Conservation (phyloP, 2,329 filamentous ascomycete genomes). For the Dactylellina parvicollis region DNA sequence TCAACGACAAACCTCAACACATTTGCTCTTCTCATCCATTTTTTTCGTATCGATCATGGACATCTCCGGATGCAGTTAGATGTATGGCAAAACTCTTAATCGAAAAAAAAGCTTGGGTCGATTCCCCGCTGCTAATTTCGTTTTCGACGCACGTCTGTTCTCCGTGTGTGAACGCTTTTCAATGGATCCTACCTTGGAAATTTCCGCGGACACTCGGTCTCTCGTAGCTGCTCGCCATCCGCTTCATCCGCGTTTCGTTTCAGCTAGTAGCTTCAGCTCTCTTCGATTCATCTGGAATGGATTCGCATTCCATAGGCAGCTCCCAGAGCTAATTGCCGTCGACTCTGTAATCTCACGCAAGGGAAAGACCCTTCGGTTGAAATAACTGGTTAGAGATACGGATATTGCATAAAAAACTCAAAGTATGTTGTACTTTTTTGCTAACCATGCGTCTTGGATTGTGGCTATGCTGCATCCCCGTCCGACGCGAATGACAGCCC, state of each 20-base stretch:
- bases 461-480: slow-evolving; percentile 51
- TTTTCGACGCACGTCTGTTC: too few species aligned
- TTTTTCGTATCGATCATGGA: too few species aligned
- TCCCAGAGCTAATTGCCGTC: background rate
- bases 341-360: background rate
- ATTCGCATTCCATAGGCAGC: background rate
- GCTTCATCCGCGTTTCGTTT: slow-evolving; percentile 11
- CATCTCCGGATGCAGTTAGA: too few species aligned
- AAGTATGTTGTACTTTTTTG: slow-evolving; percentile 1
- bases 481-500: slow-evolving; percentile 23
- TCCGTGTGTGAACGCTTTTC: background rate
- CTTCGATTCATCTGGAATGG: background rate
- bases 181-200: background rate
- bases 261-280: background rate
- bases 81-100: too few species aligned
- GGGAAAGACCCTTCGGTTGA: slow-evolving; percentile 1
- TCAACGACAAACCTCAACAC: too few species aligned
- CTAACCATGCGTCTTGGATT: slow-evolving; percentile 39
- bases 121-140: background rate
- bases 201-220: slow-evolving; percentile 1
- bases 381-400: slow-evolving; percentile 8
- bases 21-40: too few species aligned
- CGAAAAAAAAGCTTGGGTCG: too few species aligned
- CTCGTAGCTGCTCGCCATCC: background rate
- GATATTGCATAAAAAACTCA: slow-evolving; percentile 7